Evolutionary conservation across 176 grass and related monocot genomes (phyloP), one percentile per base, ranked within the genome.

Genomic region (Aegilops longissima): DNA sequence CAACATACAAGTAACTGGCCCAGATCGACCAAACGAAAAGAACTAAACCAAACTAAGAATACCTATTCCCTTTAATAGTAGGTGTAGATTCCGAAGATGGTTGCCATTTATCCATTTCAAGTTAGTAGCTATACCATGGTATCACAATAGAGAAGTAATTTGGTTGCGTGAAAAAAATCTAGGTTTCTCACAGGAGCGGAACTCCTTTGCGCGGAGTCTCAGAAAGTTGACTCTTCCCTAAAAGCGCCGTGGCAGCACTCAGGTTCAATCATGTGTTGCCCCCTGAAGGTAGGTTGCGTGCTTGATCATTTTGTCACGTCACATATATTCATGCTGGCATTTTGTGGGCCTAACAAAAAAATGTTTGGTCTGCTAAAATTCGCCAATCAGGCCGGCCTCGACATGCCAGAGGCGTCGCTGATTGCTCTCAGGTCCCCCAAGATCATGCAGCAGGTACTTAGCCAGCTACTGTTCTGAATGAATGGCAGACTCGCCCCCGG

Each of bases 341-440:
- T 36, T 3, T 70, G 67, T 44, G 23, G 3, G 4, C 17, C 25
- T 80, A 64, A 45, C 33, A 30, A 38, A 33, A 54, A 64, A 81
- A 35, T 52, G 35, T 35, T 4, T 17, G 23, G 29, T 18, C 25
- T 49, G 56, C 38, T 18, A 54, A 59, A 27, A 42, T 30, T 98
- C 2, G 89, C 96, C 79, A 98, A 98, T 20, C 96, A 98, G 83
- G 90, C 96, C 0, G 96, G 96, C 4, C 92, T 98, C 0, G 96
- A 98, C 90, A 98, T 98, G 96, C 92, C 95, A 25, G 93, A 98
- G 84, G 94, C 96, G 0, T 95, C 96, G 0, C 58, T 94, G 35
- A 88, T 95, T 65, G 92, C 96, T 87, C 92, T 98, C 96, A 98
- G 80, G 81, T 95, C 94, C 87, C 89, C 84, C 33, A 93, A 98